Conservation (phyloP, 164 flowering plant genomes). For the Euptelea pleiosperma region DNA sequence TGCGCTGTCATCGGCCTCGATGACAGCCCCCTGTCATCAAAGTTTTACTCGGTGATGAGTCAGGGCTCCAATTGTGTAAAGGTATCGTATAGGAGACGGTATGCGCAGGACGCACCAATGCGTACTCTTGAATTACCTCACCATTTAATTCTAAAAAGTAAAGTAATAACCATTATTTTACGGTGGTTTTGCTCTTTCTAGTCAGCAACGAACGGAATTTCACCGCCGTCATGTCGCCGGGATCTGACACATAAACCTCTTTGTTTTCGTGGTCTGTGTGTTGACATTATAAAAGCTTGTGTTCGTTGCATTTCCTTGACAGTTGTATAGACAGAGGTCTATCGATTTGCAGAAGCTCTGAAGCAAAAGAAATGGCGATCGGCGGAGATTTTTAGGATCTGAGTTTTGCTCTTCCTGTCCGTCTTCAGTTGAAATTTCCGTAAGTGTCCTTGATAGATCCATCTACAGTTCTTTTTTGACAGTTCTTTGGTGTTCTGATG, state of each 20-base stretch:
- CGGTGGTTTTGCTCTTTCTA: too few relatives aligned
- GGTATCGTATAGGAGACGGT: too few relatives aligned
- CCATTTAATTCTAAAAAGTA: background rate
- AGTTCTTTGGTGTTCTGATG: background rate
- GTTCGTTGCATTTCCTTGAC: too few relatives aligned
- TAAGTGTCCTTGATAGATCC: background rate
- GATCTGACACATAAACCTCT: too few relatives aligned
- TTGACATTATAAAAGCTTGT: background rate
- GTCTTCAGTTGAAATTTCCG: conserved; percentile 1
- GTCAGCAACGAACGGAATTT: too few relatives aligned
- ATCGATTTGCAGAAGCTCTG: background rate
- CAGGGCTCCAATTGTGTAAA: too few relatives aligned
- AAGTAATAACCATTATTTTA: too few relatives aligned
- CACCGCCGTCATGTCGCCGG: too few relatives aligned
- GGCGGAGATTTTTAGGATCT: conserved; percentile 2
- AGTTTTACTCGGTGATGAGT: too few relatives aligned
- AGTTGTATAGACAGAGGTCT: background rate
- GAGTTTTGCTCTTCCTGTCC: conserved; percentile 1
- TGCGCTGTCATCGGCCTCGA: too few relatives aligned
- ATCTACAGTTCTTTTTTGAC: conserved; percentile 5
- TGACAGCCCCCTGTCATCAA: too few relatives aligned
- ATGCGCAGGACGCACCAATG: background rate
- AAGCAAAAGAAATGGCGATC: conserved; percentile 4
- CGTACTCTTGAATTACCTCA: background rate
- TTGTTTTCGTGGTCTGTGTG: background rate